Evolutionary conservation across 768 basidiomycete species (phyloP).

Genomic region (Russula compacta): DNA sequence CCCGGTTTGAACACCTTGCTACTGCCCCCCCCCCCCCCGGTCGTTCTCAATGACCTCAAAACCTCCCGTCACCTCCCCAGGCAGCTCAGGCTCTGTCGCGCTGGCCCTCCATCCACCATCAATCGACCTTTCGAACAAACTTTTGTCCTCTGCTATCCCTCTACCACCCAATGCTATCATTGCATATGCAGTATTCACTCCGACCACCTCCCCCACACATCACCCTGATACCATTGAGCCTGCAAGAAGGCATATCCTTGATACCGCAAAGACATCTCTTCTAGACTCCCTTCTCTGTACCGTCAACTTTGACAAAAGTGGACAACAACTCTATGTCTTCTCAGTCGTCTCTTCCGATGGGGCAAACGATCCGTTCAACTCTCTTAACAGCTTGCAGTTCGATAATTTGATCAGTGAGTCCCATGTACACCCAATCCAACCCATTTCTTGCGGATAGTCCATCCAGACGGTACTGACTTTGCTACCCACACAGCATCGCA

Average conservation of each 20-base stretch:
- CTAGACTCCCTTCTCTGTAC: constrained; percentile 44
- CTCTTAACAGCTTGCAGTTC: constrained; percentile 34
- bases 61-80: constrained; percentile 21
- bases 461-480: constrained; percentile 4
- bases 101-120: constrained; percentile 26
- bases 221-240: constrained; percentile 41
- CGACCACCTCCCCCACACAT: constrained; percentile 23
- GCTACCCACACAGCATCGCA: constrained; percentile 31
- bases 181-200: constrained; percentile 37
- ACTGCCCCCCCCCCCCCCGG: not conserved
- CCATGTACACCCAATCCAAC: not conserved
- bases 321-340: constrained; percentile 52
- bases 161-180: constrained; percentile 38
- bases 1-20: not conserved
- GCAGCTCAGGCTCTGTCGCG: constrained; percentile 26
- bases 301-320: constrained; percentile 37
- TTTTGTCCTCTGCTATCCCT: constrained; percentile 40
- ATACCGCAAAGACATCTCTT: constrained; percentile 33
- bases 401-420: constrained; percentile 46
- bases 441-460: not conserved
- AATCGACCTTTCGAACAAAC: constrained; percentile 30
- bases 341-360: constrained; percentile 33
- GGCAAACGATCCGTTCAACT: constrained; percentile 25
- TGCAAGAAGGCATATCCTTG: constrained; percentile 43
- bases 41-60: constrained; percentile 24